phyloP scores from a whole-genome alignment of 108 stramenopile genomes.

The Schizochytrium sp. region DNA sequence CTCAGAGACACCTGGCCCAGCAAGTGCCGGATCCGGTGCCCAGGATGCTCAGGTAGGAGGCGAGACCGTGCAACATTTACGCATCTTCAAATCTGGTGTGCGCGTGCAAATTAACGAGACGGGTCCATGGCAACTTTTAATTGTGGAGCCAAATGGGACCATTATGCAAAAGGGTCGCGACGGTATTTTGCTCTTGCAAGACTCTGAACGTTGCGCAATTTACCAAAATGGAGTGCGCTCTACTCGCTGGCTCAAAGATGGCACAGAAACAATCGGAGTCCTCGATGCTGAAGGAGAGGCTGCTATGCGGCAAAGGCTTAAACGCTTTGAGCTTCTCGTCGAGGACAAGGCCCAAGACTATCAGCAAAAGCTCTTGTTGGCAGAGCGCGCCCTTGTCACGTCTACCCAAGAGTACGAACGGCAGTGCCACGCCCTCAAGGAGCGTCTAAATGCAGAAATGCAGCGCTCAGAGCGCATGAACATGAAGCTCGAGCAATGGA shows the following conservation, averaged over 20 bases:
- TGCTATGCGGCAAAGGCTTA: background rate
- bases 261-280: background rate
- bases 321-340: background rate
- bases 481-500: background rate
- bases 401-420: background rate
- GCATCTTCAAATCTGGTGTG: background rate
- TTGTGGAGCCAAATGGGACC: background rate
- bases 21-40: background rate
- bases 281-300: background rate
- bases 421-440: background rate
- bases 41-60: background rate
- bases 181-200: background rate
- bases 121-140: background rate
- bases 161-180: background rate
- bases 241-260: background rate
- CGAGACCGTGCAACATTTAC: background rate
- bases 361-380: background rate
- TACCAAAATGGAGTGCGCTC: background rate
- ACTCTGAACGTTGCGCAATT: background rate
- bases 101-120: background rate
- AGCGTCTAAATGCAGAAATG: background rate
- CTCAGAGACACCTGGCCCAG: background rate
- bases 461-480: background rate
- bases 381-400: background rate
- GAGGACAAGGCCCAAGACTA: background rate